phyloP scores from a whole-genome alignment of 1,284 basidiomycete species.

The Boletus holoroseus region DNA sequence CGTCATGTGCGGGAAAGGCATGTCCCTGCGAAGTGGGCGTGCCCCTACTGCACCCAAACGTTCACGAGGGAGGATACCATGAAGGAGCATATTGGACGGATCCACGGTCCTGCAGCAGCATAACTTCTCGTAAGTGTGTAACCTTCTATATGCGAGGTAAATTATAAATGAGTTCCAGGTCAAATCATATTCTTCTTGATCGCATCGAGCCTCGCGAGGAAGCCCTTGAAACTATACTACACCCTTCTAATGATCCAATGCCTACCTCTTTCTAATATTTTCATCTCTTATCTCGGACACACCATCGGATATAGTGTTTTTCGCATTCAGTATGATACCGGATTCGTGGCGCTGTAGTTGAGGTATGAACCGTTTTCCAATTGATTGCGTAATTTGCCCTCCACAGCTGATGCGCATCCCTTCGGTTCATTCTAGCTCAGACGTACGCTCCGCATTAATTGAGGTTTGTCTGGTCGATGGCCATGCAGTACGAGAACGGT shows the following conservation, averaged over 20 bases:
- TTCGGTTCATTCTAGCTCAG: background rate
- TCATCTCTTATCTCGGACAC: background rate
- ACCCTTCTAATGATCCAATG: background rate
- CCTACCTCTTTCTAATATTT: background rate
- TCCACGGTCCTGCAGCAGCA: background rate
- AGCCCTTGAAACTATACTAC: background rate
- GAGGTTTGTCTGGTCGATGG: background rate
- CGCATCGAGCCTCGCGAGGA: background rate
- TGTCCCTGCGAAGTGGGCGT: constrained; percentile 9
- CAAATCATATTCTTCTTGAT: background rate
- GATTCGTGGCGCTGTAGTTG: background rate
- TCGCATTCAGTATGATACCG: background rate
- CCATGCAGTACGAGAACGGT: constrained; percentile 1
- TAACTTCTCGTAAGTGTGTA: constrained; percentile 5
- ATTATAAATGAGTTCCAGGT: constrained; percentile 1
- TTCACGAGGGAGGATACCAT: constrained; percentile 12
- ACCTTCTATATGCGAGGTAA: background rate
- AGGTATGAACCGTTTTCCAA: constrained; percentile 13
- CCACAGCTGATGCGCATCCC: background rate
- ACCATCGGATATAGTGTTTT: background rate
- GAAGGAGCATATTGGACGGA: background rate
- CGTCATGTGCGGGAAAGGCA: constrained; percentile 16
- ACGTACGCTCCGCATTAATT: background rate
- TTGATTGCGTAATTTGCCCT: background rate
- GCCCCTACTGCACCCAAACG: background rate